Evolutionary conservation across 2,329 filamentous ascomycete genomes (phyloP), one percentile per base, ranked within the genome.

Genomic region (Fusarium scirpi): DNA sequence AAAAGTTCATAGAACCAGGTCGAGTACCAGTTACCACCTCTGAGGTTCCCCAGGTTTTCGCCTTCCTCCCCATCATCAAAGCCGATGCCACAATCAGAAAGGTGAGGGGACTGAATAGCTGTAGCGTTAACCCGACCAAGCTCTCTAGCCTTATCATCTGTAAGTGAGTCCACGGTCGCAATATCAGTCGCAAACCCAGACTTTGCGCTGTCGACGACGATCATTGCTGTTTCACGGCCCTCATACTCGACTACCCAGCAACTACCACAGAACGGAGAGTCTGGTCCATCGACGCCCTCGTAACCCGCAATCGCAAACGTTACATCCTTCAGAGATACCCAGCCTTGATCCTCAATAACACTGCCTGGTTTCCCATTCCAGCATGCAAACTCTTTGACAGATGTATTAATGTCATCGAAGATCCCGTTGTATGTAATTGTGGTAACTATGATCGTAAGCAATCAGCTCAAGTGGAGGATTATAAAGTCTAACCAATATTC

Each of bases 151-250:
- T n/a, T 11, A 12, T 0, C 34, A 2, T 1, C 18, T 0, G 34
- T 38, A 1, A 38, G 0, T 7, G 34, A n/a, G 1, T 38, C 3
- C 34, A 38, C 1, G 1, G 34, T 38, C 0, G 0, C 0, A 0
- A 38, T 38, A 0, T 1, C 18, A 12, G 34, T 38, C 0, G 18
- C 3, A 4, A 38, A 12, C 0, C 34, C 34, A 12, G 34, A 38
- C 18, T 38, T 38, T n/a, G 34, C 34, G 6, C 6, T n/a, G 10
- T 38, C 34, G 18, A 38, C 0, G 6, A 38, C 34, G 10, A 38
- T 12, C 18, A 38, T 38, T 2, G 5, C 1, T n/a, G 1, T 38
- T 3, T n/a, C 0, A 38, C 3, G 3, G 2, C 34, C 34, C 0
- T n/a, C 34, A 38, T n/a, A 12, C 3, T 12, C 34, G 0, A 38